These are phyloP conservation scores for Berberis vulgaris DNA, from an alignment of 164 flowering plant species.

Conservation along the genomic window DNA sequence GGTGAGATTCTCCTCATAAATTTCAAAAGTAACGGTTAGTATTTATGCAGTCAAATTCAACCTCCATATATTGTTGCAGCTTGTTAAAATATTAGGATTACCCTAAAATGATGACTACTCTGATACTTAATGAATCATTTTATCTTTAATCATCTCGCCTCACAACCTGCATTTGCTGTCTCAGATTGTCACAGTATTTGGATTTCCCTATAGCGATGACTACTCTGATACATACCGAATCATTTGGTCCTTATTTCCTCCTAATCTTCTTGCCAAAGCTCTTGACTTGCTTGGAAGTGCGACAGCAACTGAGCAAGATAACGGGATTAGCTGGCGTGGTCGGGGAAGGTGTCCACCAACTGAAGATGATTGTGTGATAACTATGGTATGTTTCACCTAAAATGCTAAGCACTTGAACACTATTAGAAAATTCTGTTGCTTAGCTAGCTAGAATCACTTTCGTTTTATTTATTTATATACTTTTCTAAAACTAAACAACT, in stretches of 20 bases:
- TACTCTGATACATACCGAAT: constrained; percentile 19
- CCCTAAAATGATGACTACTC: constrained; percentile 41
- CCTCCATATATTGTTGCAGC: background rate
- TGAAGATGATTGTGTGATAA: constrained; percentile 50
- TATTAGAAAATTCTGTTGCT: background rate
- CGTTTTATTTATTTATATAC: background rate
- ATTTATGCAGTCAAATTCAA: constrained; percentile 8
- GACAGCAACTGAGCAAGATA: constrained; percentile 54
- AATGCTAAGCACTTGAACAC: background rate
- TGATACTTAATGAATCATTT: constrained; percentile 24
- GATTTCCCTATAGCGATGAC: constrained; percentile 53
- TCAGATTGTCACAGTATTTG: constrained; percentile 47
- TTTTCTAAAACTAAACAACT: background rate
- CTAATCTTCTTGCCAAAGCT: constrained; percentile 71
- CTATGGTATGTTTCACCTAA: constrained; percentile 48
- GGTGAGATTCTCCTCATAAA: constrained; percentile 28
- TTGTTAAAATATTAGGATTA: constrained; percentile 64
- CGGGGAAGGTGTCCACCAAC: constrained; percentile 50
- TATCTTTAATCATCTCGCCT: constrained; percentile 36
- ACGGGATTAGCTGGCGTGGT: constrained; percentile 75
- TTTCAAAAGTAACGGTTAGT: background rate
- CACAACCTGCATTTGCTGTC: constrained; percentile 36
- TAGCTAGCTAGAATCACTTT: background rate
- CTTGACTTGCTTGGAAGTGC: constrained; percentile 54
- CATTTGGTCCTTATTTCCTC: constrained; percentile 87